phyloP scores from a whole-genome alignment of 148 eudicot species.

The Camellia japonica region DNA sequence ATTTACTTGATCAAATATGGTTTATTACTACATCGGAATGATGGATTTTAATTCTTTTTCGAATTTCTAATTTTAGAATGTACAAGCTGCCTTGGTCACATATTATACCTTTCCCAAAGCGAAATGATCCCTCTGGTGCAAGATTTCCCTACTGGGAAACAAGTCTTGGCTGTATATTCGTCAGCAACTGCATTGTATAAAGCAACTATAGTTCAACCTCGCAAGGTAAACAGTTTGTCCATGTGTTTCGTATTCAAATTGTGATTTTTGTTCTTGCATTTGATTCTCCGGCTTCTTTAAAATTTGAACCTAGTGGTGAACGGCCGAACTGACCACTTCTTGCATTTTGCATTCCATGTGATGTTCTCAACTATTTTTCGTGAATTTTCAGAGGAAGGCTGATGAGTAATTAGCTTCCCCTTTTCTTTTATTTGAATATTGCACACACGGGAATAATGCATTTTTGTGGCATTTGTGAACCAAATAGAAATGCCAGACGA shows the following conservation, averaged over 20 bases:
- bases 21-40: not conserved
- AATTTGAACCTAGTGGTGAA: not conserved
- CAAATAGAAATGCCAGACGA: no score
- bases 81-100: slow-evolving; percentile 76
- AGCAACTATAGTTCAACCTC: slow-evolving; percentile 76
- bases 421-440: not conserved
- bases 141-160: slow-evolving; percentile 74
- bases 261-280: not conserved
- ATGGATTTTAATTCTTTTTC: not conserved
- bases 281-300: not conserved
- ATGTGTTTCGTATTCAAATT: not conserved
- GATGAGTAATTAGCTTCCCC: slow-evolving; percentile 75
- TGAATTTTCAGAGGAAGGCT: slow-evolving; percentile 62
- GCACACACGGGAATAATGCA: not conserved
- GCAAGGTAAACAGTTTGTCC: slow-evolving; percentile 53
- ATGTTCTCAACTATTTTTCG: slow-evolving; percentile 14
- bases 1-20: not conserved
- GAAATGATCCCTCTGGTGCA: slow-evolving; percentile 59
- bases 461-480: not conserved
- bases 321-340: slow-evolving; percentile 18
- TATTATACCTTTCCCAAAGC: slow-evolving; percentile 90
- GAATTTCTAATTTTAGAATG: slow-evolving; percentile 45
- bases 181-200: slow-evolving; percentile 89
- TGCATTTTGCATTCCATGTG: slow-evolving; percentile 22
- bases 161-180: slow-evolving; percentile 92